Percentiles rank a stretch among this genome's conserved stretches.
These are phyloP conservation scores for Auriscalpium vulgare DNA, from an alignment of 768 basidiomycete genomes.

Conservation along the genomic window DNA sequence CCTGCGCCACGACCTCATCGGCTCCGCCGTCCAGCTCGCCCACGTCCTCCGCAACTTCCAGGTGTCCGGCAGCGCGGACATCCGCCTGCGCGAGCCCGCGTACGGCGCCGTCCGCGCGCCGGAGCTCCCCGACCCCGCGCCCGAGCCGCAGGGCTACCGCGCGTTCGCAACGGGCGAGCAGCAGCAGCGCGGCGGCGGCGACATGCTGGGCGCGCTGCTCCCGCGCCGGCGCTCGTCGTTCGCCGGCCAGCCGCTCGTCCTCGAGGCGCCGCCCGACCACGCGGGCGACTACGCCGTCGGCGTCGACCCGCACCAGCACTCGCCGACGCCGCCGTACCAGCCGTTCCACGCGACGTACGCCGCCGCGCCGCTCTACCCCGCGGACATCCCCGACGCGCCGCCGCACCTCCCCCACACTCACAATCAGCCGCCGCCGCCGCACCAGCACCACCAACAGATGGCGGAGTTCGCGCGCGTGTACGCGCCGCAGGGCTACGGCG, in stretches of 20 bases:
- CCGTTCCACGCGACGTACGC: neutral
- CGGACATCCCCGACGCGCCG: neutral
- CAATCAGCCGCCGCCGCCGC: neutral
- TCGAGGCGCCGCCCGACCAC: conserved; percentile 1
- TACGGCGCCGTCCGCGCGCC: conserved; percentile 8
- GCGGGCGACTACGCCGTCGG: conserved; percentile 1
- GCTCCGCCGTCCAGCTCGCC: conserved; percentile 51
- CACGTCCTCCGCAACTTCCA: conserved; percentile 37
- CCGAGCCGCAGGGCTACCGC: conserved; percentile 7
- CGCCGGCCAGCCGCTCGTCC: conserved; percentile 3
- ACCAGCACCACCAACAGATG: neutral
- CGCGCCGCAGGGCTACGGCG: neutral
- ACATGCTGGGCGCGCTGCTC: neutral
- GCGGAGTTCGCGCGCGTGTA: neutral
- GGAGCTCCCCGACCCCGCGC: neutral
- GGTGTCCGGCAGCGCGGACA: conserved; percentile 2
- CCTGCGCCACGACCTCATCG: conserved; percentile 56
- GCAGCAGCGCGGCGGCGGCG: neutral
- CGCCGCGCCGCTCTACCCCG: neutral
- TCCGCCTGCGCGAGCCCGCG: conserved; percentile 7
- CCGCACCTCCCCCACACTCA: neutral
- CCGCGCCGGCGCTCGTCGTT: conserved; percentile 6
- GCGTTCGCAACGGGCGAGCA: neutral
- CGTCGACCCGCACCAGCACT: conserved; percentile 1
- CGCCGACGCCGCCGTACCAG: neutral